These are phyloP conservation scores for Chimonanthus salicifolius DNA, from an alignment of 164 flowering plant species.

Conservation along the genomic window DNA sequence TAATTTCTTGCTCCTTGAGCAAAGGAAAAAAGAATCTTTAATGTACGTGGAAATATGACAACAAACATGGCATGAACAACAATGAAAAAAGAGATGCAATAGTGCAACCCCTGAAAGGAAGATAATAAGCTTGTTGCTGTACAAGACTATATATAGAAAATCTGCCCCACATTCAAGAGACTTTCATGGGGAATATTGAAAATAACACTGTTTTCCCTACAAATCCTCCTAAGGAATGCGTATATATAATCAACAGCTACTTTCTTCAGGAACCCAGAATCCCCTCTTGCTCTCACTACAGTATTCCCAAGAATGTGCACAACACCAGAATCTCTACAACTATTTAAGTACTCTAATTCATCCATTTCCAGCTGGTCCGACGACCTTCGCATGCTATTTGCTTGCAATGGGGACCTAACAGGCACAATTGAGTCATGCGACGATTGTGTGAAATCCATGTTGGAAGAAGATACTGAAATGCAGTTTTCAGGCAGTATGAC, in stretches of 20 bases:
- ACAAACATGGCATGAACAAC: no score
- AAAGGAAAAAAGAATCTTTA: no score
- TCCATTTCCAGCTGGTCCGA: slow-evolving; percentile 46
- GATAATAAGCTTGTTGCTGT: no score
- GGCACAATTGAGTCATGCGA: slow-evolving; percentile 65
- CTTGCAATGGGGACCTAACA: slow-evolving; percentile 28
- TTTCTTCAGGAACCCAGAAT: slow-evolving; percentile 55
- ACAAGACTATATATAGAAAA: slow-evolving; percentile 53
- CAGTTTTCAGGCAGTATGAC: slow-evolving; percentile 26
- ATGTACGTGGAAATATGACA: no score
- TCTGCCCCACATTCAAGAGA: slow-evolving; percentile 77
- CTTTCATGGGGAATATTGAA: slow-evolving; percentile 86
- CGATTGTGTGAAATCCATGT: slow-evolving; percentile 36
- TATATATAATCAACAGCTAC: slow-evolving; percentile 78
- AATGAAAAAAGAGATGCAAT: no score
- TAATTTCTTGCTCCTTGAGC: no score
- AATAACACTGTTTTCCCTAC: slow-evolving; percentile 81
- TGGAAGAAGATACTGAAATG: slow-evolving; percentile 26
- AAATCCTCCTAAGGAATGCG: slow-evolving; percentile 83
- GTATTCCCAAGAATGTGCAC: slow-evolving; percentile 92
- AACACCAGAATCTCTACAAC: slow-evolving; percentile 86
- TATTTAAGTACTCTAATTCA: slow-evolving; percentile 67
- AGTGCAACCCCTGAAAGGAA: no score
- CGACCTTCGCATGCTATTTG: slow-evolving; percentile 19
- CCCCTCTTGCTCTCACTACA: slow-evolving; percentile 69